Evolutionary conservation across 805 yeast species (phyloP).

Genomic region (Metschnikowia hibisci): DNA sequence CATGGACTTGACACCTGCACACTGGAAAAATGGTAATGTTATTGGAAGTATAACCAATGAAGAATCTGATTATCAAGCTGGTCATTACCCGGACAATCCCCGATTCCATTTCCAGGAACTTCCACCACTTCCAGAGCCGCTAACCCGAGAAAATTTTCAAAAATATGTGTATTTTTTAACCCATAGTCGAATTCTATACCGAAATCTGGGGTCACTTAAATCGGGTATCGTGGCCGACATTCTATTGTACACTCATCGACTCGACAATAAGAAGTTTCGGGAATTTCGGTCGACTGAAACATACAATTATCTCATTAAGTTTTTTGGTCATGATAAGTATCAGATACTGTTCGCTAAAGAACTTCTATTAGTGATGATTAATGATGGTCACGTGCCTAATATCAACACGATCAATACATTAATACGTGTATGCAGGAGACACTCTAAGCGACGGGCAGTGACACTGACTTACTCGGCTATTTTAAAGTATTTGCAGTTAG

Average conservation of each 20-base stretch:
- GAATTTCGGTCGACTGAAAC: conserved; percentile 32
- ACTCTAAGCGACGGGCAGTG: conserved; percentile 29
- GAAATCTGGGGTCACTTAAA: conserved; percentile 30
- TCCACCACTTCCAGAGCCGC: conserved; percentile 30
- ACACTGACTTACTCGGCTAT: conserved; percentile 32
- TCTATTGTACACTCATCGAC: conserved; percentile 34
- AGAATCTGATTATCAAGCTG: conserved; percentile 15
- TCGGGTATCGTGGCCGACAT: conserved; percentile 37
- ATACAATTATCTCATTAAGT: conserved; percentile 37
- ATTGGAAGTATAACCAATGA: conserved; percentile 17
- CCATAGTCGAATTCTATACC: conserved; percentile 30
- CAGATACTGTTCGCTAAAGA: conserved; percentile 40
- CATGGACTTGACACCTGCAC: conserved; percentile 29
- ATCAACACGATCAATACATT: conserved; percentile 38
- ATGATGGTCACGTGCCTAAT: conserved; percentile 40
- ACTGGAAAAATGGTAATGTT: conserved; percentile 20
- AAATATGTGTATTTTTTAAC: conserved; percentile 36
- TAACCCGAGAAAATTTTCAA: conserved; percentile 27
- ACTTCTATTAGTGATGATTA: conserved; percentile 37
- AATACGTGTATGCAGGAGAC: conserved; percentile 29
- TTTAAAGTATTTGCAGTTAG: conserved; percentile 28
- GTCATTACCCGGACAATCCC: conserved; percentile 13
- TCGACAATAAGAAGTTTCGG: conserved; percentile 29
- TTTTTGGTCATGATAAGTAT: conserved; percentile 37
- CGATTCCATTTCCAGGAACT: conserved; percentile 26